Evolutionary conservation across 2,329 filamentous ascomycete genomes (phyloP), one percentile per base, ranked within the genome.

Genomic region (Microascus cirrosus): DNA sequence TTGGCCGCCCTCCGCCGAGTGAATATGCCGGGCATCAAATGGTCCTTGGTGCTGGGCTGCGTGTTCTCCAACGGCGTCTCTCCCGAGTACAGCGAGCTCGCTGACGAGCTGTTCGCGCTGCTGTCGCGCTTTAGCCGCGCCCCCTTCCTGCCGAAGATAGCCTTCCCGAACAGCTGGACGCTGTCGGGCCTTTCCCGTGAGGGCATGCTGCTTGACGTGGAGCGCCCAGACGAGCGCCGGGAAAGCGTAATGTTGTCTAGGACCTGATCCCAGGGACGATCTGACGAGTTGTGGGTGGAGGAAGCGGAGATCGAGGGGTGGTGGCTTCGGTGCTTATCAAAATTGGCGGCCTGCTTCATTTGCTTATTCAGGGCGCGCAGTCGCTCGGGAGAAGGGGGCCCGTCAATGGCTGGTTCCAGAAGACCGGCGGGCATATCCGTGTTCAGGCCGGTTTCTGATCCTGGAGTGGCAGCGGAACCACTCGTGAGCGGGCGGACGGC

Each of bases 301-400:
- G 28, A 32, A 32, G n/a, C n/a, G 39, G 20, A 32, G 51, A 28
- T 18, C 36, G 56, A 58, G 10, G 56, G 51, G 24, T 45, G 35
- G 24, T 50, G 56, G 22, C 25, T 77, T 39, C 71, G 71, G 63
- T 76, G 74, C 63, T 72, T 77, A 12, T 77, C 76, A 60, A 69
- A 67, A 57, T 74, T 71, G 25, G 81, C 80, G 25, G 75, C 73
- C 65, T 76, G 74, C 67, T 77, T 82, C 75, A 83, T 77, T 69
- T 84, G 79, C 66, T 79, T 78, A 67, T 74, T 83, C 56, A 84
- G 72, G 59, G 79, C 79, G 62, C 82, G 78, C 63, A 84, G 76
- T 61, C 76, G 76, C 64, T 82, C 78, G 32, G 83, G 80, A 36
- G 82, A 85, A 0, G 82, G 81, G 48, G 82, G 82, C 20, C 80